phyloP scores from a whole-genome alignment of 2,329 filamentous ascomycete species.

The Juglanconis oblonga region DNA sequence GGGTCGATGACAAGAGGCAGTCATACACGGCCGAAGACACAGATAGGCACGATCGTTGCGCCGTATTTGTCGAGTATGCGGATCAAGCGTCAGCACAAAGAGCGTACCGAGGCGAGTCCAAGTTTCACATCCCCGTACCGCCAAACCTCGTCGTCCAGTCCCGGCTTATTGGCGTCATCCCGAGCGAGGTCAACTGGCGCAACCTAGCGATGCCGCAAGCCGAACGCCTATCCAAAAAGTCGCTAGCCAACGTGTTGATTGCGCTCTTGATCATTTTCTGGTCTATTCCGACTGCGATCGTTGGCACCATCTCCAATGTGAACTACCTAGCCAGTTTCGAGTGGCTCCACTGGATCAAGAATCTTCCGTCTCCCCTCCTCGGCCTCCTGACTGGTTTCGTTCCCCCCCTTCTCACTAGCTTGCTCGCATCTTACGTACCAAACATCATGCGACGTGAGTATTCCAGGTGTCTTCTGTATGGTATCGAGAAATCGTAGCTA shows the following conservation, averaged over 20 bases:
- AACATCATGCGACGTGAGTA: slow-evolving; percentile 67
- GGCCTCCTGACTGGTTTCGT: slow-evolving; percentile 78
- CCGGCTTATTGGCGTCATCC: slow-evolving; percentile 77
- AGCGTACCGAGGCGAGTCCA: slow-evolving; percentile 78
- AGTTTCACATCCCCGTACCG: slow-evolving; percentile 60
- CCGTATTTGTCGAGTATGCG: slow-evolving; percentile 91
- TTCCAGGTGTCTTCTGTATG: not conserved
- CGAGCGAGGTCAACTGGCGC: slow-evolving; percentile 78
- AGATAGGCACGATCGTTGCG: slow-evolving; percentile 26
- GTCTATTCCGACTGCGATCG: slow-evolving; percentile 70
- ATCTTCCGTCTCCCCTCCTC: slow-evolving; percentile 79
- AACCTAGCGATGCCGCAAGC: slow-evolving; percentile 18
- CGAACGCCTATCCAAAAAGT: slow-evolving; percentile 18
- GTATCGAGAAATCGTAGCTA: slow-evolving; percentile 13
- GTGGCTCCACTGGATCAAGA: slow-evolving; percentile 71
- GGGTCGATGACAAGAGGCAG: slow-evolving; percentile 40
- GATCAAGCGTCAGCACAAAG: slow-evolving; percentile 79
- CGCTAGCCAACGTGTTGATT: slow-evolving; percentile 12
- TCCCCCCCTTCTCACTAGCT: slow-evolving; percentile 54
- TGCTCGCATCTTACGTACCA: slow-evolving; percentile 50
- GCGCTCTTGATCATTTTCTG: slow-evolving; percentile 69
- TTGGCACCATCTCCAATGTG: slow-evolving; percentile 84
- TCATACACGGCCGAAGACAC: slow-evolving; percentile 32
- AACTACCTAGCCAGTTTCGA: slow-evolving; percentile 62
- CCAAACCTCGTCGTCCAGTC: slow-evolving; percentile 71